Conservation (phyloP, 179 eudicot genomes). For the Nepenthes alata region DNA sequence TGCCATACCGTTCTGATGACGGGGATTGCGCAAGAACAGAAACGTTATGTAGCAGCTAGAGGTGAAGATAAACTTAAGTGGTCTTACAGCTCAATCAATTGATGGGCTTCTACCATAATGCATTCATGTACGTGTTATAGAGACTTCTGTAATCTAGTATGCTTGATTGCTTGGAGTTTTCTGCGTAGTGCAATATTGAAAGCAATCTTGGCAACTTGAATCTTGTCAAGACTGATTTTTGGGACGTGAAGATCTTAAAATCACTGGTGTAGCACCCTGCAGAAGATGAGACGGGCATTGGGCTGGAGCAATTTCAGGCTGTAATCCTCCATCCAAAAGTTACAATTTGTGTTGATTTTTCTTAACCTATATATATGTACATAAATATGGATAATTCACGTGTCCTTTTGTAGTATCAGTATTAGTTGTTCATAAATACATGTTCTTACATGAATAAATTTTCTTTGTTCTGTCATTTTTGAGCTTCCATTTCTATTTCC, state of each 20-base stretch:
- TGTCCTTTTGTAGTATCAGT: slow-evolving; percentile 10
- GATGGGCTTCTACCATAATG: neutral
- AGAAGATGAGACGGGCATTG: neutral
- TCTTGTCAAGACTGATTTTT: neutral
- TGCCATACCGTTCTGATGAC: no score
- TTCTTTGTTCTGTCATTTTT: no score
- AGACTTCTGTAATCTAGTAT: neutral
- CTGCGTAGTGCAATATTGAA: neutral
- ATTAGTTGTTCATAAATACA: no score
- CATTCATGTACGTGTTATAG: neutral
- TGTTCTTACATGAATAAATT: no score
- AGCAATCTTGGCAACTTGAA: neutral
- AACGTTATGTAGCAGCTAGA: no score
- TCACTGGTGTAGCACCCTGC: neutral
- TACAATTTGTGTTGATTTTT: neutral
- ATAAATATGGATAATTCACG: slow-evolving; percentile 5
- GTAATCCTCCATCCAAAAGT: neutral
- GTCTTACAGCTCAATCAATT: neutral
- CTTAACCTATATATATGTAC: neutral
- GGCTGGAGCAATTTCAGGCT: neutral
- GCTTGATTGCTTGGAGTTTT: neutral
- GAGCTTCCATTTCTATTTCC: no score
- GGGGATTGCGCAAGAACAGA: no score
- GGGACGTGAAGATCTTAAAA: neutral
- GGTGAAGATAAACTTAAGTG: neutral